Conservation (phyloP, 495 filamentous ascomycete genomes). For the Oleoguttula mirabilis region DNA sequence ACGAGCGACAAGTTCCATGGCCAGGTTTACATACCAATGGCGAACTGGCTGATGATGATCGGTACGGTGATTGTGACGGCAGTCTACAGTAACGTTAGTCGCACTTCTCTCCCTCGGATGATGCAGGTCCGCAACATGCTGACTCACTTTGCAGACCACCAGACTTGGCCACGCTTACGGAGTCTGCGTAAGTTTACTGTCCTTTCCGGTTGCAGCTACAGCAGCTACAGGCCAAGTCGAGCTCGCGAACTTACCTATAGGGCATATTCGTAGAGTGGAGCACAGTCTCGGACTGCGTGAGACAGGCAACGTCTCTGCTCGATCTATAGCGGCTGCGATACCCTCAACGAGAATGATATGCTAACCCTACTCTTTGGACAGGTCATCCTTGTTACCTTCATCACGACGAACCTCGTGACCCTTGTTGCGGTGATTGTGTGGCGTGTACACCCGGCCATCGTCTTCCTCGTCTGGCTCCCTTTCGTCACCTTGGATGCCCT, state of each 20-base stretch:
- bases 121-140: constrained; percentile 8
- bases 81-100: constrained; percentile 52
- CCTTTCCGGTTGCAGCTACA: constrained; percentile 18
- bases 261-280: no score
- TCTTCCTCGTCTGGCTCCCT: constrained; percentile 48
- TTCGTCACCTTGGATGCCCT: constrained; percentile 51
- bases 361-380: no score
- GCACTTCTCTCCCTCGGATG: background rate
- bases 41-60: constrained; percentile 63
- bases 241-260: no score
- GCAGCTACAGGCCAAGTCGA: background rate
- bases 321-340: no score
- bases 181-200: constrained; percentile 64
- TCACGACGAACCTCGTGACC: constrained; percentile 58
- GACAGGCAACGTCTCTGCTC: no score
- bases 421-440: constrained; percentile 58
- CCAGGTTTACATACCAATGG: constrained; percentile 58
- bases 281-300: no score
- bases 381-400: constrained; percentile 43
- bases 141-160: constrained; percentile 34
- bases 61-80: constrained; percentile 62
- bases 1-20: constrained; percentile 54
- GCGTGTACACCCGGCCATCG: constrained; percentile 44
- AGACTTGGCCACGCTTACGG: constrained; percentile 42
- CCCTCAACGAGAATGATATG: no score